These are phyloP conservation scores for Macrophomina phaseolina DNA, from an alignment of 2,329 filamentous ascomycete species.

Conservation along the genomic window DNA sequence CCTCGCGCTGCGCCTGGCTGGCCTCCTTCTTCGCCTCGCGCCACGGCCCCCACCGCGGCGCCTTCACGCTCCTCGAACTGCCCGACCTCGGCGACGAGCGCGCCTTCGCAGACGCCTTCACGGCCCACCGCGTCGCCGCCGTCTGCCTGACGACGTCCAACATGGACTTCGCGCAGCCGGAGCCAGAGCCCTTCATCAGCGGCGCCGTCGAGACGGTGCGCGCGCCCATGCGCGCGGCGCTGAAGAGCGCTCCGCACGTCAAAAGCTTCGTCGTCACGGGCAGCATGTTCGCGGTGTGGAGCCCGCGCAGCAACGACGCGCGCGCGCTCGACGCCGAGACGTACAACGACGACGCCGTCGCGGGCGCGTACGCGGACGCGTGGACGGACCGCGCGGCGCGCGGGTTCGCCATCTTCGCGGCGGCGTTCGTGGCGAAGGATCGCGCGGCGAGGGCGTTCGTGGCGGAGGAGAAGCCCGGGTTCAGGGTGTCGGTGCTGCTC, in stretches of 20 bases:
- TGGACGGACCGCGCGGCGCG: neutral
- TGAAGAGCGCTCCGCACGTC: neutral
- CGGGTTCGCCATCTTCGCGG: conserved; percentile 46
- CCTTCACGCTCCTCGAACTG: conserved; percentile 11
- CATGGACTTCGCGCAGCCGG: neutral
- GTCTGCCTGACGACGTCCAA: neutral
- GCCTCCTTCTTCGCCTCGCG: neutral
- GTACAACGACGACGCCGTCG: neutral
- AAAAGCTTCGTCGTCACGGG: conserved; percentile 21
- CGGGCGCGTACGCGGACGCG: neutral
- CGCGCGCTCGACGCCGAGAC: neutral
- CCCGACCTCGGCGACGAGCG: neutral
- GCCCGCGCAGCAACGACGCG: neutral
- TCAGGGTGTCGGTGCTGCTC: conserved; percentile 30
- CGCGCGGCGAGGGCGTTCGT: conserved; percentile 30
- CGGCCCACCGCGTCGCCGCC: neutral
- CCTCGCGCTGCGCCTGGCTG: conserved; percentile 11
- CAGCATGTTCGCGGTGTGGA: neutral
- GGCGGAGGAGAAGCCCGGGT: conserved; percentile 26
- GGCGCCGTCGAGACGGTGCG: neutral
- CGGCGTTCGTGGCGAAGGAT: conserved; percentile 58
- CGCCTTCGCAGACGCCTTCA: neutral
- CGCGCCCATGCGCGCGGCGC: conserved; percentile 1
- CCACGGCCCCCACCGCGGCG: neutral
- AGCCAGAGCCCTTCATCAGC: neutral